Percentiles rank a stretch among this genome's conserved stretches.
Evolutionary conservation across 345 rosid genomes (phyloP).

Genomic region (Crucihimalaya himalaica): DNA sequence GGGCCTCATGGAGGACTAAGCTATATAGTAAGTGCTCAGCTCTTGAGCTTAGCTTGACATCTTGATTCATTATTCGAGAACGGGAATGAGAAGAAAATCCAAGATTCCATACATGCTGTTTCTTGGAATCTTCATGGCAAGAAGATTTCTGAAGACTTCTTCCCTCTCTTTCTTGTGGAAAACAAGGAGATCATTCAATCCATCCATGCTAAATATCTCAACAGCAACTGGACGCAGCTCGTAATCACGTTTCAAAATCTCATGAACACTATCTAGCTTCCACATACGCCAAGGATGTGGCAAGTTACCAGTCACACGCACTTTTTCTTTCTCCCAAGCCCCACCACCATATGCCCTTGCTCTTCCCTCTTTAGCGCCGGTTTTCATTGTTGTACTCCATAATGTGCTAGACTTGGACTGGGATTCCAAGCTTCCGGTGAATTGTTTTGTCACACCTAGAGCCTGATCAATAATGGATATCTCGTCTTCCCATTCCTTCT

Average conservation of each 20-base stretch:
- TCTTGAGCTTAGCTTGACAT: constrained; percentile 5
- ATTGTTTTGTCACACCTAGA: constrained; percentile 83
- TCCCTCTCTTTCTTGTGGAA: constrained; percentile 95
- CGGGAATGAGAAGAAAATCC: constrained; percentile 6
- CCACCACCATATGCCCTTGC: constrained; percentile 98
- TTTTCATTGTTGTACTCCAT: constrained; percentile 53
- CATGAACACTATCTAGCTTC: constrained; percentile 86
- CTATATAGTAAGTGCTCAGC: background rate
- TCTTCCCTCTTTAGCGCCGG: constrained; percentile 65
- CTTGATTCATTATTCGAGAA: too few species aligned
- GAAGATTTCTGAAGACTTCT: constrained; percentile 87
- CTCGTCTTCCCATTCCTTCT: constrained; percentile 86
- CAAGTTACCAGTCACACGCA: constrained; percentile 60
- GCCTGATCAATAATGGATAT: constrained; percentile 97
- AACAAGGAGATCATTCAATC: constrained; percentile 89
- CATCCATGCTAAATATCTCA: constrained; percentile 98
- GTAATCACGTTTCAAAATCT: constrained; percentile 91
- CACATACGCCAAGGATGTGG: constrained; percentile 93
- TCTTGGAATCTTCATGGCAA: constrained; percentile 92
- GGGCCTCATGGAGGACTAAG: constrained; percentile 5
- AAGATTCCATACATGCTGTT: constrained; percentile 75
- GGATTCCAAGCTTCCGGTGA: constrained; percentile 55
- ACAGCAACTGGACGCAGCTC: constrained; percentile 95
- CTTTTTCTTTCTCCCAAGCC: constrained; percentile 95
- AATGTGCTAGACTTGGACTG: constrained; percentile 76